phyloP scores from a whole-genome alignment of 306 rosid genomes.

The Malus sylvestris region DNA sequence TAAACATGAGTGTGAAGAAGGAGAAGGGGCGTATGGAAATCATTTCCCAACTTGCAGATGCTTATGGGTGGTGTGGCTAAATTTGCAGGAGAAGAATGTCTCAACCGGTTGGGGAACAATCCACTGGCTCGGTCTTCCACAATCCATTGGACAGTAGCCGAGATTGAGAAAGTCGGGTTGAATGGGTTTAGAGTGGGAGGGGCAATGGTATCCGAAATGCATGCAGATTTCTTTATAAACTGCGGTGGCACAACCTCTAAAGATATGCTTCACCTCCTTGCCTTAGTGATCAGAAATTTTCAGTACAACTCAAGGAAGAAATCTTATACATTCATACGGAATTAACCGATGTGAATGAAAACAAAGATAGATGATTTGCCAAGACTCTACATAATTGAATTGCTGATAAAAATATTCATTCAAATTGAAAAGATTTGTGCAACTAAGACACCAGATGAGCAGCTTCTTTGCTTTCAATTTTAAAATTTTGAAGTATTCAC shows the following conservation, averaged over 20 bases:
- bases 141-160: conserved; percentile 21
- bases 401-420: not conserved
- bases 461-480: not conserved
- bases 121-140: conserved; percentile 26
- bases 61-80: not conserved
- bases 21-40: no score
- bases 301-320: conserved; percentile 20
- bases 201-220: conserved; percentile 25
- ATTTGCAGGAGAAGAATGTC: conserved; percentile 21
- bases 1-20: no score
- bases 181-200: conserved; percentile 26
- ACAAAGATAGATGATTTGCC: not conserved
- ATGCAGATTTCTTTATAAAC: conserved; percentile 23
- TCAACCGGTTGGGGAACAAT: conserved; percentile 22
- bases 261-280: conserved; percentile 29
- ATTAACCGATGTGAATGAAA: not conserved
- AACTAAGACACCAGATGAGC: not conserved
- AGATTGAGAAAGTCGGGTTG: conserved; percentile 23
- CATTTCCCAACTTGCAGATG: not conserved
- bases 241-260: conserved; percentile 26
- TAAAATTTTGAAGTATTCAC: conserved; percentile 15
- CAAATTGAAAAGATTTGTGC: not conserved
- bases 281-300: conserved; percentile 20
- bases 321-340: conserved; percentile 1
- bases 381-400: not conserved